A percentile compares a stretch with the other conserved stretches of the same genome.
Conservation (phyloP, 2,329 filamentous ascomycete species). For the Chalaropsis ovoidea region DNA sequence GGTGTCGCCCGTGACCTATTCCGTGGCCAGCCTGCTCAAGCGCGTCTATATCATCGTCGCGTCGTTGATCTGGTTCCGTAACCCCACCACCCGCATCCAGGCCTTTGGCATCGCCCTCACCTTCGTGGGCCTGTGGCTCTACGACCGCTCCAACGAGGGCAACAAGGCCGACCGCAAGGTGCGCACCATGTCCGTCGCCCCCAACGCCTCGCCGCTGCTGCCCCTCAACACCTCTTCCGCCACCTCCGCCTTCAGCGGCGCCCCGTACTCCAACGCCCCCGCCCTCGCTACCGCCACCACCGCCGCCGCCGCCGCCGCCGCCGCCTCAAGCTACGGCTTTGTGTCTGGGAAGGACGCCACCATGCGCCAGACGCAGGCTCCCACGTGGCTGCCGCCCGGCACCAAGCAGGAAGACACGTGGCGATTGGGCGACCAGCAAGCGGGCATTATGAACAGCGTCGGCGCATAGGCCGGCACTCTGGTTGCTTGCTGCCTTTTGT, state of each 20-base stretch:
- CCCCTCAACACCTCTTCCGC: conserved; percentile 40
- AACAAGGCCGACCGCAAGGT: conserved; percentile 79
- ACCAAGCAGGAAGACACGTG: conserved; percentile 83
- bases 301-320: background rate
- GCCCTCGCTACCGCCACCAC: background rate
- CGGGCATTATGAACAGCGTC: conserved; percentile 27
- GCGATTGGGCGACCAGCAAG: conserved; percentile 37
- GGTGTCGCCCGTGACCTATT: conserved; percentile 94
- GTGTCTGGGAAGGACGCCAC: conserved; percentile 8
- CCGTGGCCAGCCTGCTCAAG: conserved; percentile 90
- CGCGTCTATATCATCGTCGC: conserved; percentile 93
- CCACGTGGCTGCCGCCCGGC: conserved; percentile 62
- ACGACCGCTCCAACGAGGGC: conserved; percentile 82
- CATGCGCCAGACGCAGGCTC: conserved; percentile 11
- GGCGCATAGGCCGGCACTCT: conserved; percentile 27
- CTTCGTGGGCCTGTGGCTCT: conserved; percentile 85
- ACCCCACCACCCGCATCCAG: conserved; percentile 72
- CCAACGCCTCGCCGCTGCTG: conserved; percentile 44
- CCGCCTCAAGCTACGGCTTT: conserved; percentile 18
- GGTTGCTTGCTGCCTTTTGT: conserved; percentile 32
- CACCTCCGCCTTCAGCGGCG: background rate
- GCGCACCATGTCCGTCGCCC: conserved; percentile 46
- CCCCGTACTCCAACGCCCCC: background rate
- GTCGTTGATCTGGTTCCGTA: conserved; percentile 93
- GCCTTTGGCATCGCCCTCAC: conserved; percentile 78